A percentile compares a stretch with the other conserved stretches of the same genome.
Conservation (phyloP, 257 asterid species). For the Salvia rosmarinus region DNA sequence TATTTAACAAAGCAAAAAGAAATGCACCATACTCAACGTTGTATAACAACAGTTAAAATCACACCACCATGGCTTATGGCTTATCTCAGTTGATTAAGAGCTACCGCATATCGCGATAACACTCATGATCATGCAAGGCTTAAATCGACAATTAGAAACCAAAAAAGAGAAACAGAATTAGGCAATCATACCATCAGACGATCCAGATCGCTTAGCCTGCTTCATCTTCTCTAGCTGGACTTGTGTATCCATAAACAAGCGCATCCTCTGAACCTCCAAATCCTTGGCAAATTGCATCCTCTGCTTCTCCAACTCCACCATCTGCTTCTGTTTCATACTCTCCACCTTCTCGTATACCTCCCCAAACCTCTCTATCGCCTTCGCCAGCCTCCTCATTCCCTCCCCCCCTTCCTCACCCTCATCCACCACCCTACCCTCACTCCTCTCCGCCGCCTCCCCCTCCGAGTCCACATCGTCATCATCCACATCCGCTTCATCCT, state of each 20-base stretch:
- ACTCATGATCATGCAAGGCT: neutral
- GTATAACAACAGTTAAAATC: neutral
- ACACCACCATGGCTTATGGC: too few species aligned
- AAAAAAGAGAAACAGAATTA: neutral
- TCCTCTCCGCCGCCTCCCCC: conserved; percentile 44
- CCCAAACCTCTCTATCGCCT: conserved; percentile 75
- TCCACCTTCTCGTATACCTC: conserved; percentile 80
- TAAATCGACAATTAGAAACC: neutral
- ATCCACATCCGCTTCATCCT: conserved; percentile 46
- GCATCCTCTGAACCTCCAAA: conserved; percentile 90
- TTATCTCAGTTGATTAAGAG: too few species aligned
- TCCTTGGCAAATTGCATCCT: conserved; percentile 84
- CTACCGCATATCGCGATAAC: too few species aligned
- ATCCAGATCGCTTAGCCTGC: conserved; percentile 56
- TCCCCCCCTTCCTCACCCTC: conserved; percentile 45
- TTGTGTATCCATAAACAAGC: conserved; percentile 72
- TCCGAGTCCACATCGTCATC: conserved; percentile 46
- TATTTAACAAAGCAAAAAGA: neutral
- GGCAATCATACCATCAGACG: conserved; percentile 57
- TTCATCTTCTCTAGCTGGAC: conserved; percentile 67
- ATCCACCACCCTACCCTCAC: conserved; percentile 34
- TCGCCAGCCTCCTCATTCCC: conserved; percentile 65
- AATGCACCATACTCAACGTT: neutral
- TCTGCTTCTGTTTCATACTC: conserved; percentile 75
- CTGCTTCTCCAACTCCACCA: conserved; percentile 86